phyloP scores from a whole-genome alignment of 83 land plant genomes.

The Isoetes engelmannii region DNA sequence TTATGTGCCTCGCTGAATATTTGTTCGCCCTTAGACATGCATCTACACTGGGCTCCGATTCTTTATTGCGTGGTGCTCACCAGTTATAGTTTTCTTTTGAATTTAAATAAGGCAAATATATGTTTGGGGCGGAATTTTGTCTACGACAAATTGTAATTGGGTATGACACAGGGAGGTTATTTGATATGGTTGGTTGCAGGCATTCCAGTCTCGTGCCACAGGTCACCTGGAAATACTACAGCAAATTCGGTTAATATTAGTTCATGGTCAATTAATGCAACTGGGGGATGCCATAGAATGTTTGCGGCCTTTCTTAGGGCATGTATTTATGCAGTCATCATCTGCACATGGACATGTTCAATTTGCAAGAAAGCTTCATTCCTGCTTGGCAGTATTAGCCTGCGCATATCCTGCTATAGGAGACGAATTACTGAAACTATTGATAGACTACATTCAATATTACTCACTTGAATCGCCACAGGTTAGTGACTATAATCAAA shows the following conservation, averaged over 20 bases:
- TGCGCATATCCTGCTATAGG: neutral
- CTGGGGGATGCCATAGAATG: slow-evolving; percentile 30
- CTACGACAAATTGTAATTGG: too few relatives aligned
- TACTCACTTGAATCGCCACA: neutral
- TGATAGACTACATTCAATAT: neutral
- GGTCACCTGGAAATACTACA: slow-evolving; percentile 40
- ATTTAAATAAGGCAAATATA: too few relatives aligned
- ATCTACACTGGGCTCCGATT: too few relatives aligned
- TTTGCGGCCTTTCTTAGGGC: slow-evolving; percentile 44
- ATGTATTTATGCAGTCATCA: slow-evolving; percentile 1
- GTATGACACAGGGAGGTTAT: too few relatives aligned
- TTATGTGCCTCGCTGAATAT: too few relatives aligned
- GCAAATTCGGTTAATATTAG: slow-evolving; percentile 40
- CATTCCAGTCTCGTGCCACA: slow-evolving; percentile 39
- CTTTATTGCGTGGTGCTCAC: too few relatives aligned
- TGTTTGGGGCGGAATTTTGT: too few relatives aligned
- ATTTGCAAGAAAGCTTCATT: slow-evolving; percentile 8
- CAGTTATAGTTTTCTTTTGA: too few relatives aligned
- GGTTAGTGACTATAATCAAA: neutral
- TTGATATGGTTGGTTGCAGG: slow-evolving; percentile 24
- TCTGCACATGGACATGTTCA: neutral
- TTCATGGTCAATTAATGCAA: slow-evolving; percentile 18
- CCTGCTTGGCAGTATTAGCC: neutral
- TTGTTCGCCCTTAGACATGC: too few relatives aligned
- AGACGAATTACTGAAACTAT: neutral